Percentiles rank a stretch among this genome's conserved stretches.
phyloP scores from a whole-genome alignment of 2,329 filamentous ascomycete genomes.

The Claviceps capensis region DNA sequence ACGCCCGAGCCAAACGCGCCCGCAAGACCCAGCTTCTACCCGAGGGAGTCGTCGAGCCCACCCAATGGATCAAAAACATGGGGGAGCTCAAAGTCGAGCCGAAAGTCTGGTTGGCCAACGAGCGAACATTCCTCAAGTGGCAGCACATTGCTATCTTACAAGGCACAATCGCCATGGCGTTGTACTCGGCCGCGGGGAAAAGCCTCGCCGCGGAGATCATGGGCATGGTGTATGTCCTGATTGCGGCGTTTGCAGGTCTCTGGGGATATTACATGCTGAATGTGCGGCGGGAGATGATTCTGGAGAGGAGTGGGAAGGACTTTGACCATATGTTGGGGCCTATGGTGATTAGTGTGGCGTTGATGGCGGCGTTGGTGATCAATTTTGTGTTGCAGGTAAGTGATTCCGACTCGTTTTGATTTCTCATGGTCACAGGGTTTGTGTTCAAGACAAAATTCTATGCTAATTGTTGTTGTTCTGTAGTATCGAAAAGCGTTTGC shows the following conservation, averaged over 20 bases:
- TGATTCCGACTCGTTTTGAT: conserved; percentile 1
- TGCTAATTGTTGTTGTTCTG: too few species aligned
- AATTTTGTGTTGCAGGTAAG: conserved; percentile 82
- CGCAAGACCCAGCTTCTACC: conserved; percentile 45
- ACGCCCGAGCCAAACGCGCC: conserved; percentile 44
- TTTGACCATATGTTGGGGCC: conserved; percentile 86
- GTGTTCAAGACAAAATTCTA: too few species aligned
- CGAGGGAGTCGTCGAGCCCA: conserved; percentile 76
- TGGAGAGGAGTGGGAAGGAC: conserved; percentile 75
- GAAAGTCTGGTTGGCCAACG: conserved; percentile 97
- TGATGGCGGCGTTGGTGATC: conserved; percentile 65
- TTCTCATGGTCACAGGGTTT: not conserved
- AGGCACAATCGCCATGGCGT: conserved; percentile 64
- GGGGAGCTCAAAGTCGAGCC: conserved; percentile 87
- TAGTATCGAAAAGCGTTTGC: conserved; percentile 22
- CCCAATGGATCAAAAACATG: conserved; percentile 84
- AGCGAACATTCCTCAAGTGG: conserved; percentile 98
- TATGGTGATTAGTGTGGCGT: conserved; percentile 63
- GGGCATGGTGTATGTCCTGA: conserved; percentile 68
- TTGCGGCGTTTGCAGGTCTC: conserved; percentile 67
- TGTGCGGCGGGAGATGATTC: conserved; percentile 63
- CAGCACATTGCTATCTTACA: conserved; percentile 87
- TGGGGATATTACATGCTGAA: conserved; percentile 86
- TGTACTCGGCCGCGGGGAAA: conserved; percentile 78
- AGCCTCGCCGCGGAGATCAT: conserved; percentile 65